A percentile compares a stretch with the other conserved stretches of the same genome.
Conservation (phyloP, 495 filamentous ascomycete species). For the Hyaloscypha hepaticicola region DNA sequence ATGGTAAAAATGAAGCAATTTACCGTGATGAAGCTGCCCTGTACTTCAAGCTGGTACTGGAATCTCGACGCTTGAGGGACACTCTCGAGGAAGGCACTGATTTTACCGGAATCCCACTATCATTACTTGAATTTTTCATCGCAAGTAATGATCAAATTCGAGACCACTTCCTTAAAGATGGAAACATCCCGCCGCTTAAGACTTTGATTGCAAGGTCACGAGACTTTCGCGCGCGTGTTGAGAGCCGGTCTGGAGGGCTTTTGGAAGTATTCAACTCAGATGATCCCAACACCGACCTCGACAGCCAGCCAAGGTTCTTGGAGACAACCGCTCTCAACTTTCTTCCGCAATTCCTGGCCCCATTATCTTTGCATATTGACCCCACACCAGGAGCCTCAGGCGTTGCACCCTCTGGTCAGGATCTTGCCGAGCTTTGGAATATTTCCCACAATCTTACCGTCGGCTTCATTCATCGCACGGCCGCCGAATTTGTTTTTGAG, state of each 20-base stretch:
- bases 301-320: background rate
- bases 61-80: background rate
- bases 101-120: background rate
- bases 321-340: conserved; percentile 2
- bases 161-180: background rate
- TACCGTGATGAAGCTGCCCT: conserved; percentile 8
- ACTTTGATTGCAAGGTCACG: background rate
- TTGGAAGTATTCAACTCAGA: conserved; percentile 1
- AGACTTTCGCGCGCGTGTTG: background rate
- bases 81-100: too few relatives aligned
- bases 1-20: background rate
- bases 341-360: background rate
- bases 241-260: background rate
- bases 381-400: background rate
- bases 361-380: background rate
- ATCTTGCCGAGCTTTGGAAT: background rate
- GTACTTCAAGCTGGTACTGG: conserved; percentile 12
- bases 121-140: conserved; percentile 4
- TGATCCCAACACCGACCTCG: too few relatives aligned
- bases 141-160: background rate
- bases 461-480: conserved; percentile 13
- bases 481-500: conserved; percentile 3
- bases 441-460: background rate
- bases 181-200: background rate
- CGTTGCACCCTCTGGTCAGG: background rate